phyloP scores from a whole-genome alignment of 2,329 filamentous ascomycete species.

The Tolypocladium nubicola region DNA sequence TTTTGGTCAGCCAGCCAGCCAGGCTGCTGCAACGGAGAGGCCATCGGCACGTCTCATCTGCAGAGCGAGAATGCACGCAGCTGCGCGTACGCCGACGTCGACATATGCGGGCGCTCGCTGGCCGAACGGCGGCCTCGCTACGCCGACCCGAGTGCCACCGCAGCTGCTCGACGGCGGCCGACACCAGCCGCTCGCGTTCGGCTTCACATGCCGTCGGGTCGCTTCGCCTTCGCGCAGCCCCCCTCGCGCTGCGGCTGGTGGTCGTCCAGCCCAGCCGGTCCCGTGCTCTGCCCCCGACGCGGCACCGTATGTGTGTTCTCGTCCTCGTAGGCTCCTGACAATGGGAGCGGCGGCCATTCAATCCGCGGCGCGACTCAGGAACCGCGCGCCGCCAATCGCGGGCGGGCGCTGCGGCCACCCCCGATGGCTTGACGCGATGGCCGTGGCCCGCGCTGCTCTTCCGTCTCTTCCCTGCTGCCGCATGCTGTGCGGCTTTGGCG shows the following conservation, averaged over 20 bases:
- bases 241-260: too few species aligned
- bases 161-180: too few species aligned
- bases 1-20: background rate
- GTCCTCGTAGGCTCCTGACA: too few species aligned
- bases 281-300: too few species aligned
- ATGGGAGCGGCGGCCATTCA: too few species aligned
- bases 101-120: background rate
- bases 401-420: background rate
- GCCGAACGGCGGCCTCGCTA: background rate
- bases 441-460: background rate
- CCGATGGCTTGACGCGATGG: background rate
- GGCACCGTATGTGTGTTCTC: too few species aligned
- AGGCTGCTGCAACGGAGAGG: background rate
- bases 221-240: too few species aligned
- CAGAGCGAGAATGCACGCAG: background rate
- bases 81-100: background rate
- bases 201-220: background rate
- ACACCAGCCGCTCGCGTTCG: background rate
- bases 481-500: background rate
- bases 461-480: background rate
- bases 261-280: too few species aligned
- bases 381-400: background rate
- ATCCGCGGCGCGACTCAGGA: background rate
- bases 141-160: too few species aligned
- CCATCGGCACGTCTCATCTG: background rate